These are phyloP conservation scores for Lenwebbia sp. DNA, from an alignment of 345 rosid species.

Conservation along the genomic window DNA sequence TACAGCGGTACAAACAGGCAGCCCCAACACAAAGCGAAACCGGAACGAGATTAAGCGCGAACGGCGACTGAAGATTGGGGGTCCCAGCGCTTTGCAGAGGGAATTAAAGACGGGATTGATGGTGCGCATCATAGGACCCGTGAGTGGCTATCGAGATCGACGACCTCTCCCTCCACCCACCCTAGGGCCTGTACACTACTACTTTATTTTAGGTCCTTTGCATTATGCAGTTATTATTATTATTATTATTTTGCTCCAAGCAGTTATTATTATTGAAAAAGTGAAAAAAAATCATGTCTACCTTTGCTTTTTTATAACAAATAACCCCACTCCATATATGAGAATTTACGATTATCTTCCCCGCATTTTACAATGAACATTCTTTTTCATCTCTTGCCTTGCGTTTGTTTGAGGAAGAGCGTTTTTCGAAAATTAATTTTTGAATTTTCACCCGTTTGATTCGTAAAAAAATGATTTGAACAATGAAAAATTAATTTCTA, in stretches of 20 bases:
- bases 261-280: background rate
- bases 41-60: background rate
- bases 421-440: too few relatives aligned
- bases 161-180: background rate
- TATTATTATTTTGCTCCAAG: too few relatives aligned
- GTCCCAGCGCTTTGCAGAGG: background rate
- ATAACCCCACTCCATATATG: background rate
- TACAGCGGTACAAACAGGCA: background rate
- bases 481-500: too few relatives aligned
- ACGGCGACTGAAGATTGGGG: background rate
- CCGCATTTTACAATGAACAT: background rate
- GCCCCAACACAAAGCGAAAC: background rate
- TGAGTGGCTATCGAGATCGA: background rate
- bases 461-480: too few relatives aligned
- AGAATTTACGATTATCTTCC: background rate
- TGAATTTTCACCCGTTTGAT: too few relatives aligned
- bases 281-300: background rate
- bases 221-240: background rate
- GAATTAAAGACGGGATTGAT: background rate
- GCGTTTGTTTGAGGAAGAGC: too few relatives aligned
- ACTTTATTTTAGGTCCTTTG: background rate
- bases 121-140: slow-evolving; percentile 1
- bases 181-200: background rate
- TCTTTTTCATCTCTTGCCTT: background rate
- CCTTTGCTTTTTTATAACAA: background rate